Percentiles rank a stretch among this genome's conserved stretches.
Evolutionary conservation across 2,329 filamentous ascomycete species (phyloP).

Genomic region (Trichoderma citrinoviride): DNA sequence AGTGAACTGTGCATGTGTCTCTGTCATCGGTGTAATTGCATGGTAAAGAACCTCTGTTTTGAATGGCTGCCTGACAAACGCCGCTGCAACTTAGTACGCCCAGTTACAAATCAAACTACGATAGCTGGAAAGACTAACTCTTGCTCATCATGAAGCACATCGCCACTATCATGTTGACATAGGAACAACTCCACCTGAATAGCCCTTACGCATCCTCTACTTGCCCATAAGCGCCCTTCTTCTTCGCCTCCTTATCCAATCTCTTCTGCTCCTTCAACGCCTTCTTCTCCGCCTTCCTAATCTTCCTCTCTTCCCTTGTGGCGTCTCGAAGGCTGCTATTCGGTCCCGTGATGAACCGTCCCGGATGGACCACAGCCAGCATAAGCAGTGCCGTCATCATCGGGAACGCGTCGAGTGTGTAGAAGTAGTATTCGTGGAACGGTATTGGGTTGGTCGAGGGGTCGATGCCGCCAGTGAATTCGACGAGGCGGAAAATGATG

Average conservation of each 20-base stretch:
- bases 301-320: not conserved
- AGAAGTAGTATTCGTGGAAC: constrained; percentile 16
- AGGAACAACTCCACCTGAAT: not conserved
- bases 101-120: too few species aligned
- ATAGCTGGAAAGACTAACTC: too few species aligned
- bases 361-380: constrained; percentile 3
- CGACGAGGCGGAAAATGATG: constrained; percentile 4
- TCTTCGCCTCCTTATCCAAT: not conserved
- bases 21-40: too few species aligned
- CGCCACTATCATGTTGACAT: not conserved
- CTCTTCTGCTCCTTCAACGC: not conserved
- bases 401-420: constrained; percentile 5
- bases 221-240: not conserved
- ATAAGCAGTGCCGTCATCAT: constrained; percentile 1
- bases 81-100: too few species aligned
- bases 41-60: too few species aligned
- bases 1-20: too few species aligned
- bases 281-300: constrained; percentile 5
- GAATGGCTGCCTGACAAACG: too few species aligned
- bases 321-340: constrained; percentile 9
- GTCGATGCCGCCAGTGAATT: not conserved
- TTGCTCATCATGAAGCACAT: too few species aligned
- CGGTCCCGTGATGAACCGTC: not conserved
- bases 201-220: not conserved
- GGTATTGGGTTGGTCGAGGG: not conserved